Percentiles rank a stretch among this genome's conserved stretches.
Evolutionary conservation across 495 filamentous ascomycete species (phyloP).

Genomic region (Aspergillus nidulans): DNA sequence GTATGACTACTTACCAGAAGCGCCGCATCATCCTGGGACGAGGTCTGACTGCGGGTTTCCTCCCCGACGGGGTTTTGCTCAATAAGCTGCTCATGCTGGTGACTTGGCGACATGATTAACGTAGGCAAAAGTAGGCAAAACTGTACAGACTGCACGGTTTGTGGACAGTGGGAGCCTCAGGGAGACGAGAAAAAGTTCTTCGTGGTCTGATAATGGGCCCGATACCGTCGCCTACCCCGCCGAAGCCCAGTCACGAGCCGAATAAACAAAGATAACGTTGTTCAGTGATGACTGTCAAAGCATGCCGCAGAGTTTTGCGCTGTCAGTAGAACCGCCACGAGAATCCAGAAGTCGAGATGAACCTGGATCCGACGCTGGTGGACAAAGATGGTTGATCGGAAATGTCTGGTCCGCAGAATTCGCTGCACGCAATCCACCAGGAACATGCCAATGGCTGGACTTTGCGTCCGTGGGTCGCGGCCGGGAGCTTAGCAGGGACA

Average conservation of each 20-base stretch:
- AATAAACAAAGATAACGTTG: slow-evolving; percentile 10
- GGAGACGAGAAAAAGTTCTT: slow-evolving; percentile 1
- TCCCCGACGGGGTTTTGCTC: slow-evolving; percentile 28
- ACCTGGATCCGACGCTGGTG: slow-evolving; percentile 3
- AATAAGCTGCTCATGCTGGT: slow-evolving; percentile 23
- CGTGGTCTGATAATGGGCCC: slow-evolving; percentile 12
- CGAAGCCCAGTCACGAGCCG: not conserved
- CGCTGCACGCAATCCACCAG: slow-evolving; percentile 8
- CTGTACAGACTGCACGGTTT: too few relatives aligned
- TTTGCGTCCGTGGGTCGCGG: slow-evolving; percentile 6
- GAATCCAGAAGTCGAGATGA: not conserved
- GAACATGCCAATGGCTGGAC: slow-evolving; percentile 2
- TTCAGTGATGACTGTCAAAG: not conserved
- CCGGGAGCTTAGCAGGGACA: slow-evolving; percentile 9
- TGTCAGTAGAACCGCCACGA: not conserved
- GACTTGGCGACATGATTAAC: not conserved
- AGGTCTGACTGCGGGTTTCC: slow-evolving; percentile 24
- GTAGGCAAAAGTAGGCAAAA: not conserved
- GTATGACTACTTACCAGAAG: slow-evolving; percentile 31
- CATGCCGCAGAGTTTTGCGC: not conserved
- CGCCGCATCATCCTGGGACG: slow-evolving; percentile 40
- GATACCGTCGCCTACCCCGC: slow-evolving; percentile 12
- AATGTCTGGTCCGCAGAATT: slow-evolving; percentile 18
- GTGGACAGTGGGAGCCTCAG: not conserved
- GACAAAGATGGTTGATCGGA: slow-evolving; percentile 14